Conservation (phyloP, 2,329 filamentous ascomycete species). For the Cladosporium sp. region DNA sequence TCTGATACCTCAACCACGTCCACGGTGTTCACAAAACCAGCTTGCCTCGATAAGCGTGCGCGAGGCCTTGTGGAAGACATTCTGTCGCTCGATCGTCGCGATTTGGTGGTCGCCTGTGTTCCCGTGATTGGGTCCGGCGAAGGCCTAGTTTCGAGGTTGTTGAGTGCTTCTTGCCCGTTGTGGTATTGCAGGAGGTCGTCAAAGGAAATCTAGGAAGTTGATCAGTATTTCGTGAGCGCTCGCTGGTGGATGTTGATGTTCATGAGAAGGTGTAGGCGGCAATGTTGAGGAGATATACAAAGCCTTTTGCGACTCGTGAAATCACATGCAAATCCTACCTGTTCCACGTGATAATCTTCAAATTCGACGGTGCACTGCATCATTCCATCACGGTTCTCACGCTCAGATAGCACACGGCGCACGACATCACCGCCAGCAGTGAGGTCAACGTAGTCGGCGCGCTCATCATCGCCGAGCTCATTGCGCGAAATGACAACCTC, state of each 20-base stretch:
- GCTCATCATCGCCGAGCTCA: slow-evolving; percentile 19
- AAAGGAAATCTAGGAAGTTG: slow-evolving; percentile 43
- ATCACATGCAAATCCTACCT: slow-evolving; percentile 40
- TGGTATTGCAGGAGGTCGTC: slow-evolving; percentile 46
- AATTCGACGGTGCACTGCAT: slow-evolving; percentile 46
- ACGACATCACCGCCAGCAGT: slow-evolving; percentile 35
- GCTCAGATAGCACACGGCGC: slow-evolving; percentile 43
- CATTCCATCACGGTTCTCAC: slow-evolving; percentile 31
- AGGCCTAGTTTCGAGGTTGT: slow-evolving; percentile 24
- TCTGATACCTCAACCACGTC: slow-evolving; percentile 30
- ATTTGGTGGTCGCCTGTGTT: slow-evolving; percentile 1
- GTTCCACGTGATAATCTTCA: slow-evolving; percentile 39
- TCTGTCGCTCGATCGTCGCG: slow-evolving; percentile 10
- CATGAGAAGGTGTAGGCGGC: not conserved
- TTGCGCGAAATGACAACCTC: slow-evolving; percentile 16
- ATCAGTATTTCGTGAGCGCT: slow-evolving; percentile 2
- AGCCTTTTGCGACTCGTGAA: not conserved
- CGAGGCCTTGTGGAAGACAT: slow-evolving; percentile 31
- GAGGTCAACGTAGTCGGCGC: slow-evolving; percentile 30
- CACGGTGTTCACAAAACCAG: slow-evolving; percentile 33
- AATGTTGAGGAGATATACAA: not conserved
- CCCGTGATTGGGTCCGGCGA: slow-evolving; percentile 32
- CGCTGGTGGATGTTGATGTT: not conserved
- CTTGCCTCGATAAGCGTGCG: not conserved
- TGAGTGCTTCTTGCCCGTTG: slow-evolving; percentile 50